Percentiles rank a stretch among this genome's conserved stretches.
Conservation (phyloP, 2,329 filamentous ascomycete species). For the Fusarium bactridioides region DNA sequence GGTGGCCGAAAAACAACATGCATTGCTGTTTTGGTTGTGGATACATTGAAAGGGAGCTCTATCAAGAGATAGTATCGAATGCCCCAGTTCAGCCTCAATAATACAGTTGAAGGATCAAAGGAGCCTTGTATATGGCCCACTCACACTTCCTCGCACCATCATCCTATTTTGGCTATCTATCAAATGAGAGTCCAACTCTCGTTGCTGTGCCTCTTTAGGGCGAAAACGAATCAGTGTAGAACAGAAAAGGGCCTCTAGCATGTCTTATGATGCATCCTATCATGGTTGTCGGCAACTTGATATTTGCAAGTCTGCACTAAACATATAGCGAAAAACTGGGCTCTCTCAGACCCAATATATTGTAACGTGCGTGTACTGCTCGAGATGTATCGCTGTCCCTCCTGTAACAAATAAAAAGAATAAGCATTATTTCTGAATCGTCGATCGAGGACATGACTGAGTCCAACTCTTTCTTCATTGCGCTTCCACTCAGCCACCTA, state of each 20-base stretch:
- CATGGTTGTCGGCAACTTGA: not conserved
- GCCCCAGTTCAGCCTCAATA: not conserved
- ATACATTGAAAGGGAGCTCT: not conserved
- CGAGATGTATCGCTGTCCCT: not conserved
- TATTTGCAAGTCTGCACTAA: not conserved
- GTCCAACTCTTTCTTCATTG: not conserved
- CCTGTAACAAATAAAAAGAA: constrained; percentile 8
- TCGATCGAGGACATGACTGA: not conserved
- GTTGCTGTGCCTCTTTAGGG: not conserved
- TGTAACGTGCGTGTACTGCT: not conserved
- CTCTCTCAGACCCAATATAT: not conserved
- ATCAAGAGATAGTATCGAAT: not conserved
- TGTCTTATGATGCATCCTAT: not conserved
- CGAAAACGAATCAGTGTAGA: not conserved
- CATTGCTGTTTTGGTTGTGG: not conserved
- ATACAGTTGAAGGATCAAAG: not conserved
- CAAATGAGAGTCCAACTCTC: not conserved
- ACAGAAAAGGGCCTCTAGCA: not conserved
- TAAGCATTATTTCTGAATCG: not conserved
- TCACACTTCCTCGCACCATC: constrained; percentile 15
- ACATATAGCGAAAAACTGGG: constrained; percentile 3
- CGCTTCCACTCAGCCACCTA: not conserved
- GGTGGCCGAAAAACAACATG: not conserved
- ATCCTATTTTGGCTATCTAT: not conserved
- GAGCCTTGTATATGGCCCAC: constrained; percentile 10